Base-by-base conservation (phyloP, 2,329 filamentous ascomycete genomes). In the Talaromyces albobiverticillius region DNA sequence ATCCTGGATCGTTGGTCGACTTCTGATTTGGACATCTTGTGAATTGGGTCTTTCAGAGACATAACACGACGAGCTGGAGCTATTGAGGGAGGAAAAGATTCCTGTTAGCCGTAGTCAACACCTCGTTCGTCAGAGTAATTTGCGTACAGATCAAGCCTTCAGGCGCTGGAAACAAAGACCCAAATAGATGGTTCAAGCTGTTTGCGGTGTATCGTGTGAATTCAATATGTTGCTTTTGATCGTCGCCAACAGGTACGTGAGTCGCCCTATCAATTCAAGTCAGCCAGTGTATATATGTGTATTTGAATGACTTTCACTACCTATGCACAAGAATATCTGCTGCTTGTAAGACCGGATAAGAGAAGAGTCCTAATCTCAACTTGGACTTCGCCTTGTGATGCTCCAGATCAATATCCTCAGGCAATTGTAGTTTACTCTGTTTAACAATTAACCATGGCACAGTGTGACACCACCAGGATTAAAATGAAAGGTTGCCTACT, bases 11-110 rank as follows among this genome's bases (percentile, higher is more conserved):
- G 82, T 2, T 82, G 78, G 61, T 88, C 83, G 0, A 79, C 67
- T 63, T 90, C 81, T 0, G 91, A 96, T 72, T 99, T 99, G 53
- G 91, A 96, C 94, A 99, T 99, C 69, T 99, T 99, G 50, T 82
- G 78, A 0, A 71, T 74, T 0, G 94, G 93, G 10, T 89, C 77
- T 49, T 82, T 84, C 20, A 99, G 82, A 16, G 91, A 95, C 92
- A 96, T 97, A 58, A 99, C 82, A 57, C 93, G 85, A 63, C 88
- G 89, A 2, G 88, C 83, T 4, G 89, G 86, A n/a, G 87, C 87
- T 90, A 34, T 52, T n/a, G 9, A n/a, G 42, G 11, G n/a, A n/a
- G n/a, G n/a, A n/a, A 36, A 7, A 26, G 36, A 20, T 29, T 34
- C 11, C 26, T 55, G 32, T 32, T 32, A 29, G 29, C 53, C 20